Percentiles rank a stretch among this genome's conserved stretches.
Conservation (phyloP, 352 stramenopile genomes). For the Globisporangium abappressorium region DNA sequence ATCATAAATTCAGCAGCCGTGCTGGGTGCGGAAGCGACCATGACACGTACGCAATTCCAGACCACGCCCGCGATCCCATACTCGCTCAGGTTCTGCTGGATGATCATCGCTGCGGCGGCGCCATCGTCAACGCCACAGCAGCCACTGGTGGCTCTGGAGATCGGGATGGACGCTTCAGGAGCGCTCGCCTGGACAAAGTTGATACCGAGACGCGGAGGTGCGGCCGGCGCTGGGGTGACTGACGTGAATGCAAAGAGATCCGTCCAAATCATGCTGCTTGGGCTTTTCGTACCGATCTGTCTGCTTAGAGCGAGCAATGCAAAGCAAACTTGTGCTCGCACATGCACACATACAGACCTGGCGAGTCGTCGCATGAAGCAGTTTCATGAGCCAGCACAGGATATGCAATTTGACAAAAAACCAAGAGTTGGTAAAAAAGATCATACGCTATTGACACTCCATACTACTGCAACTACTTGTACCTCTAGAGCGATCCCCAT, state of each 20-base stretch:
- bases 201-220: slow-evolving; percentile 40
- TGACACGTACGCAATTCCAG: slow-evolving; percentile 62
- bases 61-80: slow-evolving; percentile 66
- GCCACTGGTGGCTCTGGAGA: slow-evolving; percentile 3
- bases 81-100: slow-evolving; percentile 45
- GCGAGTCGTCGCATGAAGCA: not conserved
- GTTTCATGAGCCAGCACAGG: not conserved
- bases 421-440: not conserved
- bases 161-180: slow-evolving; percentile 23
- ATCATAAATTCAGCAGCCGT: slow-evolving; percentile 3
- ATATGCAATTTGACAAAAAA: not conserved
- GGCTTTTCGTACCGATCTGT: not conserved
- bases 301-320: not conserved
- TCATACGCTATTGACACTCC: slow-evolving; percentile 19
- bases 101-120: slow-evolving; percentile 11
- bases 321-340: too few relatives aligned
- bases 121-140: not conserved
- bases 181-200: slow-evolving; percentile 60
- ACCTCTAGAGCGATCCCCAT: not conserved
- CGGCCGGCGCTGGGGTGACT: not conserved
- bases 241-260: slow-evolving; percentile 25
- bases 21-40: not conserved
- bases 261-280: slow-evolving; percentile 23
- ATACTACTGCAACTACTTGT: slow-evolving; percentile 3
- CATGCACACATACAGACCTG: not conserved